Percentiles rank a stretch among this genome's conserved stretches.
These are phyloP conservation scores for Calocybe cyanea DNA, from an alignment of 768 basidiomycete species.

Conservation along the genomic window DNA sequence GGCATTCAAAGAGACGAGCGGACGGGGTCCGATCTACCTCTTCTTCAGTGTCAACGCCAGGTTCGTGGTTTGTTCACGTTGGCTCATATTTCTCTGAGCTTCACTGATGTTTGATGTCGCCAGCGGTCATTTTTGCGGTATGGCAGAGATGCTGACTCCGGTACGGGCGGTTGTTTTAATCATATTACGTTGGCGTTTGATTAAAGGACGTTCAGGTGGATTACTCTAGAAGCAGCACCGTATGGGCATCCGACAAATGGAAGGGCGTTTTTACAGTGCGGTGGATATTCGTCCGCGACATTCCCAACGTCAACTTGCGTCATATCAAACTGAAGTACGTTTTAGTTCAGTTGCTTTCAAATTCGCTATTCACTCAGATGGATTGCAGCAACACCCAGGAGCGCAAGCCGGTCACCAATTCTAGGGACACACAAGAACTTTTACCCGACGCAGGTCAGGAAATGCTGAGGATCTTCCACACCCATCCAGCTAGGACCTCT, in stretches of 20 bases:
- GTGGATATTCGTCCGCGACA: conserved; percentile 97
- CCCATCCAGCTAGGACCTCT: conserved; percentile 90
- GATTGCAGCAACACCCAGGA: conserved; percentile 86
- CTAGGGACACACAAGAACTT: conserved; percentile 95
- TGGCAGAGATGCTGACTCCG: conserved; percentile 97
- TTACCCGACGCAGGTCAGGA: conserved; percentile 95
- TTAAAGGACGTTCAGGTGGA: conserved; percentile 55
- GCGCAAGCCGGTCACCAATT: conserved; percentile 97
- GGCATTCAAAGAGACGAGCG: conserved; percentile 93
- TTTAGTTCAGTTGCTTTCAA: conserved; percentile 1
- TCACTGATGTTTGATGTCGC: conserved; percentile 4
- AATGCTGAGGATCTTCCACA: conserved; percentile 93
- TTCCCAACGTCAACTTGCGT: conserved; percentile 82
- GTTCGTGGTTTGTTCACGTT: conserved; percentile 26
- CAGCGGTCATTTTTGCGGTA: conserved; percentile 96
- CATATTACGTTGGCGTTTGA: not conserved
- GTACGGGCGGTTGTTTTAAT: conserved; percentile 36
- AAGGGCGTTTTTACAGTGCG: conserved; percentile 98
- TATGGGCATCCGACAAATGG: conserved; percentile 99
- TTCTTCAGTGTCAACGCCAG: conserved; percentile 98
- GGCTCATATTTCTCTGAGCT: too few relatives aligned
- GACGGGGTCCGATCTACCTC: conserved; percentile 91
- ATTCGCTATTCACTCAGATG: conserved; percentile 10
- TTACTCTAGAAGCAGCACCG: conserved; percentile 89
- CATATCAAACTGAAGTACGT: conserved; percentile 85